Base-by-base conservation (phyloP, 225 moss, liverwort and hornwort species). In the Pseudisothecium myosuroides region DNA sequence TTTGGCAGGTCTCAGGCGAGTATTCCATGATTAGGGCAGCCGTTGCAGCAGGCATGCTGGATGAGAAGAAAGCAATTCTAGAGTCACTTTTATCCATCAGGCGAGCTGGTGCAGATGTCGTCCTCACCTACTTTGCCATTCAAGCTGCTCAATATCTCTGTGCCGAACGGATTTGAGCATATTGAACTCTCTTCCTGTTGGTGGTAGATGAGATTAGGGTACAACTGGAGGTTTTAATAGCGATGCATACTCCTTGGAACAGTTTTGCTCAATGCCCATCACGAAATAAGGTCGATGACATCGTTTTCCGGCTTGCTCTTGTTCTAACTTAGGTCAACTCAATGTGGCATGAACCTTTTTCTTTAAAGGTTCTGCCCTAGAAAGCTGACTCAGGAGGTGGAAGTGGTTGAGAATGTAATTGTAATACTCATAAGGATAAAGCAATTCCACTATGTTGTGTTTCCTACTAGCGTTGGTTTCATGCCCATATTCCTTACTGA, bases 1-100 rank as follows among this genome's bases (percentile, higher is more conserved):
- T 21, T 82, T 50, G 76, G 81, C 94, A 97, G 98, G 98, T 99
- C 34, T 99, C 97, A 49, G 98, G 98, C 82, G 98, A 99, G 89
- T 99, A 97, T 83, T 95, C 98, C 41, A 99, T 99, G 98, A 96
- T 97, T 63, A 96, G 92, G 91, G 97, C 98, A 61, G 98, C 97
- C 9, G 90, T 94, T 59, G 98, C 96, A 83, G 96, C 95, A 69
- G 98, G 98, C 79, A 96, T 96, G 98, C 93, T 99, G n/a, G 98
- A 99, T 87, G 98, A 99, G 92, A 97, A 96, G 91, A 99, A 95
- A 88, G 90, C 97, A 69, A 93, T 96, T 37, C 47, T 99, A 28
- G 98, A 99, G 88, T 99, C 96, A 32, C 87, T 99, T 59, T 88
- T 97, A 45, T 94, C 95, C 26, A 96, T 99, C 58, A 94, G 96